Evolutionary conservation across 2,329 filamentous ascomycete genomes (phyloP).

Genomic region (Aureobasidium namibiae): DNA sequence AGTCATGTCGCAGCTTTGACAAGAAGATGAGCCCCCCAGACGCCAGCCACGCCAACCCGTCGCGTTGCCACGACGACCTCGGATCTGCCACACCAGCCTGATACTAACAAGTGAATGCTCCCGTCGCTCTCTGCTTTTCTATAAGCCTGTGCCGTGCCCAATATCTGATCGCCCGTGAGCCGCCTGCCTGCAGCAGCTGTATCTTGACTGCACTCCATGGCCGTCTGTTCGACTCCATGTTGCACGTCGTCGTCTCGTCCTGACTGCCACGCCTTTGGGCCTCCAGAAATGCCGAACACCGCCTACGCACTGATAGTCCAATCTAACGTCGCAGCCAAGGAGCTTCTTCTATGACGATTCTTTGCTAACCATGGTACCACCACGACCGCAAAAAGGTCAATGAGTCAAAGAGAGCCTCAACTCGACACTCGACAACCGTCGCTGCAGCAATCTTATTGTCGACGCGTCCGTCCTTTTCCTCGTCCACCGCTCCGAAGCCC

Average conservation of each 20-base stretch:
- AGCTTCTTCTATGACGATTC: slow-evolving; percentile 4
- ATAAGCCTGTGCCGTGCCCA: neutral
- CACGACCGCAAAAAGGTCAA: slow-evolving; percentile 2
- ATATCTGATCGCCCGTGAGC: neutral
- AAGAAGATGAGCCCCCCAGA: neutral
- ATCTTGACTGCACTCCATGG: neutral
- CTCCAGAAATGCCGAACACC: slow-evolving; percentile 2
- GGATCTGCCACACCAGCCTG: neutral
- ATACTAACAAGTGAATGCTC: neutral
- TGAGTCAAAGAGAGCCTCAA: slow-evolving; percentile 6
- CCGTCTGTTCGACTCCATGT: neutral
- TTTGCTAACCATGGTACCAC: slow-evolving; percentile 1
- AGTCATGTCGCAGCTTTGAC: neutral
- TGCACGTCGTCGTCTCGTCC: neutral
- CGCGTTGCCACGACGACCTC: neutral
- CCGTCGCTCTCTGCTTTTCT: neutral
- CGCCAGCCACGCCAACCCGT: neutral
- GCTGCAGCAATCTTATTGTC: slow-evolving; percentile 10
- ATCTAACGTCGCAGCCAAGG: slow-evolving; percentile 12
- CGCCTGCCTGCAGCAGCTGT: neutral
- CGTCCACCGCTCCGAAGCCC: neutral
- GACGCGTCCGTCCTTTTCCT: neutral
- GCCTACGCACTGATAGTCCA: slow-evolving; percentile 7
- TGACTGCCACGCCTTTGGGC: neutral
- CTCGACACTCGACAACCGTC: neutral